Percentiles rank a stretch among this genome's conserved stretches.
Conservation (phyloP, 2,329 filamentous ascomycete genomes). For the Diplodia sapinea region DNA sequence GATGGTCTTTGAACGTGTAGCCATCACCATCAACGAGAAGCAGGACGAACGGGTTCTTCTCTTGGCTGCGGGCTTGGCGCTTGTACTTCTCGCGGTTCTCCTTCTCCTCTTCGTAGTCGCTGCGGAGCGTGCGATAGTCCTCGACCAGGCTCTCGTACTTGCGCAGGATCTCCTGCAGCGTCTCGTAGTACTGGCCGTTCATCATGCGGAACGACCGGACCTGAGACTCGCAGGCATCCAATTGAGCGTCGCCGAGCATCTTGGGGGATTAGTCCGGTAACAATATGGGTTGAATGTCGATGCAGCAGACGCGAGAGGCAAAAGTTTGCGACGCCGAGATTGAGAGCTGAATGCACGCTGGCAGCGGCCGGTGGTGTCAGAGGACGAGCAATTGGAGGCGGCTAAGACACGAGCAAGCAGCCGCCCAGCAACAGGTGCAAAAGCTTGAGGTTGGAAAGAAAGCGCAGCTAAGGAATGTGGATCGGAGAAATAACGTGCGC, state of each 20-base stretch:
- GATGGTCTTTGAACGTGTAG: conserved; percentile 61
- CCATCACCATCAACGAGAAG: conserved; percentile 68
- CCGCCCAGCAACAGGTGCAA: not conserved
- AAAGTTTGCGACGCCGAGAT: not conserved
- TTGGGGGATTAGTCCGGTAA: not conserved
- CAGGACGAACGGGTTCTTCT: conserved; percentile 64
- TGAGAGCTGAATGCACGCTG: not conserved
- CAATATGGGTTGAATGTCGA: not conserved
- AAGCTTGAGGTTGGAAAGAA: not conserved
- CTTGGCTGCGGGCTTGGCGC: conserved; percentile 38
- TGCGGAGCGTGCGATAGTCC: conserved; percentile 28
- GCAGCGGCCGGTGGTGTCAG: not conserved
- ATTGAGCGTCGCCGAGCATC: conserved; percentile 29
- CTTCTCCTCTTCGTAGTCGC: conserved; percentile 33
- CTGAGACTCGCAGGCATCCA: conserved; percentile 30
- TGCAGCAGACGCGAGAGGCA: not conserved
- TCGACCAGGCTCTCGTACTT: conserved; percentile 30
- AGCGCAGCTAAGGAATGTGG: conserved; percentile 5
- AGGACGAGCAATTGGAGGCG: not conserved
- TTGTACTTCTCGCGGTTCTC: conserved; percentile 33
- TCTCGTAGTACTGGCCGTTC: conserved; percentile 27
- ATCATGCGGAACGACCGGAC: conserved; percentile 22
- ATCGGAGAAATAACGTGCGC: not conserved
- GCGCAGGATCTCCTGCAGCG: conserved; percentile 24
- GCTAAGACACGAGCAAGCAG: not conserved